Evolutionary conservation across 768 basidiomycete species (phyloP).

Genomic region (Lentinula guzmanii): DNA sequence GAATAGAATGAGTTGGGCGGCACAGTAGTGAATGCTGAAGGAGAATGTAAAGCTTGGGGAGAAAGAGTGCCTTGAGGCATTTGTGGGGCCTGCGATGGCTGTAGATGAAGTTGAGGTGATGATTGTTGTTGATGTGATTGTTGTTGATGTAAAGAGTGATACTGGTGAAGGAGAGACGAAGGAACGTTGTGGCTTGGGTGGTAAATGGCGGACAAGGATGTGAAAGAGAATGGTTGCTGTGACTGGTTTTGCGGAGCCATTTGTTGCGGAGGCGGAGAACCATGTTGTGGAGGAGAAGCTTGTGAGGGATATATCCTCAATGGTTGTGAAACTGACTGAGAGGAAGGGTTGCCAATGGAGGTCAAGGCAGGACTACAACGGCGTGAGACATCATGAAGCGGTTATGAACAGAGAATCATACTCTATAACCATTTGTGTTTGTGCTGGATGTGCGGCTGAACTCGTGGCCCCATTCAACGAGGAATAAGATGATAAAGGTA

Average conservation of each 20-base stretch:
- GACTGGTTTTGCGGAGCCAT: neutral
- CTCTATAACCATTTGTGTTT: constrained; percentile 62
- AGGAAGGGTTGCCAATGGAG: neutral
- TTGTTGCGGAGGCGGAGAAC: constrained; percentile 10
- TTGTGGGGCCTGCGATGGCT: constrained; percentile 27
- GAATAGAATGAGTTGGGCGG: constrained; percentile 6
- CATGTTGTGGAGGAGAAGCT: constrained; percentile 11
- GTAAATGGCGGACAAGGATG: constrained; percentile 39
- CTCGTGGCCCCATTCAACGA: constrained; percentile 68
- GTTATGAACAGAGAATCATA: constrained; percentile 27
- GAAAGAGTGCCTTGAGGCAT: constrained; percentile 58
- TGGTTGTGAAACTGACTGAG: neutral
- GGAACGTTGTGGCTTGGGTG: constrained; percentile 14
- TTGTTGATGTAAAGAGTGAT: constrained; percentile 17
- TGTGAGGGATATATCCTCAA: constrained; percentile 2
- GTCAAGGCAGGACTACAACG: neutral
- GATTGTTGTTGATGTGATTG: constrained; percentile 31
- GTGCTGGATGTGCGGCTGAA: constrained; percentile 14
- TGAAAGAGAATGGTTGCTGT: constrained; percentile 20
- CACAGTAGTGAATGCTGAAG: constrained; percentile 28
- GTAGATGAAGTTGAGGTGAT: constrained; percentile 18
- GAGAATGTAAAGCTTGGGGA: constrained; percentile 63
- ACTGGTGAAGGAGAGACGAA: constrained; percentile 17
- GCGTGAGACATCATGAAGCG: neutral
- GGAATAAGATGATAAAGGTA: constrained; percentile 74